Base-by-base conservation (phyloP, 129 eudicot genomes). In the Escallonia rubra region DNA sequence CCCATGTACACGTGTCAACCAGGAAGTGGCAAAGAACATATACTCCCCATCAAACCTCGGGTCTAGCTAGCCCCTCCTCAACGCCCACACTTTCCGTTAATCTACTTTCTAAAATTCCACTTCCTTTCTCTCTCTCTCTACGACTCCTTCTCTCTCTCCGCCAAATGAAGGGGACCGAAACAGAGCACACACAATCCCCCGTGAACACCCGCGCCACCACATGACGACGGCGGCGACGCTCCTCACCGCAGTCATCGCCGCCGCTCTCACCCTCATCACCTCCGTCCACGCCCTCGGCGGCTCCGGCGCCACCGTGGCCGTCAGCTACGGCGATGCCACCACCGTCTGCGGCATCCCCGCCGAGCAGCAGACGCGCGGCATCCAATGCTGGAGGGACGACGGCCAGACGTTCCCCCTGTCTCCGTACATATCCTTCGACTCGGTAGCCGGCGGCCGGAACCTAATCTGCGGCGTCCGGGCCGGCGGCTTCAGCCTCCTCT, bases 321-420 rank as follows among this genome's bases (percentile, higher is more conserved):
- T 87, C 57, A 77, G 74, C 81, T 93, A 82, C 60, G 96, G 95
- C 43, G 46, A 78, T 74, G 48, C 80, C 72, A 59, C 73, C 76
- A 84, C 98, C 38, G 72, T 93, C 76, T 93, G 98, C 83, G 85
- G 91, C 65, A 78, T 93, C 65, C 73, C 75, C 51, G 89, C 98
- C 0, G 74, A 74, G 16, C 90, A 82, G 63, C 74, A 76, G 14
- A 71, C 55, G 43, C 91, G 82, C 46, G 74, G 61, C 14, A 80
- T 93, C 39, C 84, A 83, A 65, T 93, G 98, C 84, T 89, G 81
- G 77, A 60, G 77, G 42, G 59, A 68, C 12, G 59, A 83, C 58
- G 73, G 75, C 1, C 69, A 41, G 3, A 15, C 68, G 46, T 34
- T 76, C 45, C 16, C 61, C 6, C 45, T 84, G 41, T 74, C 40